Evolutionary conservation across 75 land plant species (phyloP), one percentile per base, ranked within the genome.

Genomic region (Selaginella moellendorffii): DNA sequence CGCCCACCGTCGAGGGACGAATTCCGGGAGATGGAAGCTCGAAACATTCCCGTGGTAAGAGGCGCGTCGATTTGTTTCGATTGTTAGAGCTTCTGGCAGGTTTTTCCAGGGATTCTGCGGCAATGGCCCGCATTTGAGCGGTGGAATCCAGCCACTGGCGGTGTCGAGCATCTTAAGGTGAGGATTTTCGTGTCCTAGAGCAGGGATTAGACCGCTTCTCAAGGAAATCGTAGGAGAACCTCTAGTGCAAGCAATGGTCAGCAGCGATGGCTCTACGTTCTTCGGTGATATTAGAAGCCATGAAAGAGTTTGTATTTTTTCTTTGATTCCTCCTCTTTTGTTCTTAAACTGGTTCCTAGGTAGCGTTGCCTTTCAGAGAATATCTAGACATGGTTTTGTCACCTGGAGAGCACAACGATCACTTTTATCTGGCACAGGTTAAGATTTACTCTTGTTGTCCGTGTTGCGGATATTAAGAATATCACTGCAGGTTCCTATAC

Each of bases 281-380:
- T 83, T 85, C 72, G 96, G 98, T 18, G 85, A 93, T 65, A 73
- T 93, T 58, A 68, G 85, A 67, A 76, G 87, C 58, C 96, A 93
- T 71, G 96, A 88, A 65, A 71, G 96, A 66, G 90, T 93, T 61
- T 0, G 29, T 68, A 27, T 1, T 59, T 62, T 17, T 30, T 5
- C 68, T 31, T 30, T 28, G 62, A 24, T 54, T 24, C 2, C 54
- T 65, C 27, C 27, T 28, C 28, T 12, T 63, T 66, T 20, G 62
- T 10, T 62, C 70, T 12, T 66, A 28, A 0, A 22, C 21, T 14
- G 20, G 26, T 62, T 20, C 24, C 20, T 2, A 28, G 19, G 2
- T 18, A 46, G 18, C 10, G 51, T 46, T 46, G 51, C 51, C 51
- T 46, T 46, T 46, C 14, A 46, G 51, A 46, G 18, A 10, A 18